Evolutionary conservation across 805 yeast species (phyloP).

Genomic region (Alloascoidea hylecoeti): DNA sequence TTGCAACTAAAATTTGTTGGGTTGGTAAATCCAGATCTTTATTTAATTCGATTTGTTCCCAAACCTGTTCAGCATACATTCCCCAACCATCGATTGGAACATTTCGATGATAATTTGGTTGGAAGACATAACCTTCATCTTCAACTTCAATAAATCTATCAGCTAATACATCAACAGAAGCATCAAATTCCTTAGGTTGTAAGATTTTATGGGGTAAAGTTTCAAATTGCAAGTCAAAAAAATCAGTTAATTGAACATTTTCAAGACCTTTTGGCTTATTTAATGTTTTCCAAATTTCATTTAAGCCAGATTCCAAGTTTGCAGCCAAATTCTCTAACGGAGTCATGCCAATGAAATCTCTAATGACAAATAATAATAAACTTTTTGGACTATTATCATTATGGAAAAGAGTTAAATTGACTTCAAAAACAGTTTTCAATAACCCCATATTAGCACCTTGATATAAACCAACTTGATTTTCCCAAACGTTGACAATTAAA

Average conservation of each 20-base stretch:
- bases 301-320: slow-evolving; percentile 59
- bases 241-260: slow-evolving; percentile 47
- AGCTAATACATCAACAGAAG: slow-evolving; percentile 50
- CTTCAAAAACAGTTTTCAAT: slow-evolving; percentile 91
- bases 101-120: slow-evolving; percentile 60
- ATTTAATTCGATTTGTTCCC: slow-evolving; percentile 89
- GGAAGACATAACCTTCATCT: slow-evolving; percentile 31
- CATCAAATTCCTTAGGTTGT: slow-evolving; percentile 55
- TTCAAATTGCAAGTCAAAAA: slow-evolving; percentile 73
- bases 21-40: slow-evolving; percentile 94
- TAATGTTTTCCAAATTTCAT: slow-evolving; percentile 64
- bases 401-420: slow-evolving; percentile 76
- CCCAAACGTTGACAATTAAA: slow-evolving; percentile 90
- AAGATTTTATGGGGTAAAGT: slow-evolving; percentile 78
- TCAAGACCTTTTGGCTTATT: slow-evolving; percentile 57
- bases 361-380: slow-evolving; percentile 69
- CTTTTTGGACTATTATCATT: slow-evolving; percentile 42
- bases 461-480: slow-evolving; percentile 89
- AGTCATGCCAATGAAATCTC: slow-evolving; percentile 85
- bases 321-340: slow-evolving; percentile 58
- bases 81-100: slow-evolving; percentile 97
- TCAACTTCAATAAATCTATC: slow-evolving; percentile 32
- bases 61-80: slow-evolving; percentile 75
- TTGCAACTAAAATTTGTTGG: slow-evolving; percentile 88
- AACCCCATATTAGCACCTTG: slow-evolving; percentile 97